A percentile compares a stretch with the other conserved stretches of the same genome.
Evolutionary conservation across 495 filamentous ascomycete genomes (phyloP).

Genomic region (Neurospora sp.): DNA sequence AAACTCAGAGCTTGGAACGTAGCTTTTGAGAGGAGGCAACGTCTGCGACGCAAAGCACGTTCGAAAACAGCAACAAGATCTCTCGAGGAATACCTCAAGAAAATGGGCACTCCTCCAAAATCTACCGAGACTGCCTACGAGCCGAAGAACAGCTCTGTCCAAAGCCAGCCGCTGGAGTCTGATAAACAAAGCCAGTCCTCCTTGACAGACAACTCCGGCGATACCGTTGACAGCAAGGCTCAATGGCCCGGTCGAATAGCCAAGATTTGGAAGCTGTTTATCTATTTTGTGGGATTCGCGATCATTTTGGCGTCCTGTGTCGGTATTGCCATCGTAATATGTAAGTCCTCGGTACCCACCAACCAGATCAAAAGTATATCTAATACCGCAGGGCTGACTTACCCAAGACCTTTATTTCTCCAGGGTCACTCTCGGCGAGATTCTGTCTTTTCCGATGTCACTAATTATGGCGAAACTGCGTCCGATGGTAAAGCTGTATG

Average conservation of each 20-base stretch:
- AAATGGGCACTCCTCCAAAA: not conserved
- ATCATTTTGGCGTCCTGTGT: not conserved
- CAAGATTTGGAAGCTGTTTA: not conserved
- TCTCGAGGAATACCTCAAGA: not conserved
- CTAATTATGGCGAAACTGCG: not conserved
- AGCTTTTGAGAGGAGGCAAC: not conserved
- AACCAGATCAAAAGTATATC: not conserved
- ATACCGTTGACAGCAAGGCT: not conserved
- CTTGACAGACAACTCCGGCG: not conserved
- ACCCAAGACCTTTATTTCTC: not conserved
- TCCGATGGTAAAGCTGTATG: not conserved
- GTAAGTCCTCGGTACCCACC: not conserved
- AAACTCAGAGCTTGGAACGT: not conserved
- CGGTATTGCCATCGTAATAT: not conserved
- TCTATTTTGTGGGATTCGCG: not conserved
- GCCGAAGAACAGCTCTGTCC: not conserved
- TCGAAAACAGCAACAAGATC: not conserved
- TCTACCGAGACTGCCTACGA: not conserved
- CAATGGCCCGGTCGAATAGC: not conserved
- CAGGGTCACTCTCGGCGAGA: not conserved
- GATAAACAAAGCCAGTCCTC: not conserved
- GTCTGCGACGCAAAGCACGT: not conserved
- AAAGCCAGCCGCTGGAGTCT: not conserved
- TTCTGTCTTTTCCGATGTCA: not conserved
- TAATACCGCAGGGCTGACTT: not conserved